These are phyloP conservation scores for Metrosideros polymorpha DNA, from an alignment of 441 rosid species.

Conservation along the genomic window DNA sequence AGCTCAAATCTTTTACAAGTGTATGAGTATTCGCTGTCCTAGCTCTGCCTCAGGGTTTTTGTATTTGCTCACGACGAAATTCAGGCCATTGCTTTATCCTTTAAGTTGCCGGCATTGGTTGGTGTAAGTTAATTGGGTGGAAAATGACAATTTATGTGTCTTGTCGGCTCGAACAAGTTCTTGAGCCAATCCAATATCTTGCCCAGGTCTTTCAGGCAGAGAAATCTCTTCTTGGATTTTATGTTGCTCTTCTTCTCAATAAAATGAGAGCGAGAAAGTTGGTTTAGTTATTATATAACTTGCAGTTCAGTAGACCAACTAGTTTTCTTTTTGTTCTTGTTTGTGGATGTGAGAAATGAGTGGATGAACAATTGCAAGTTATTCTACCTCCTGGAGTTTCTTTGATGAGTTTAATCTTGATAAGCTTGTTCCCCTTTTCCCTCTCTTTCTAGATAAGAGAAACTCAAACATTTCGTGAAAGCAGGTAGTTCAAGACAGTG, in stretches of 20 bases:
- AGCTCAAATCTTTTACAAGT: neutral
- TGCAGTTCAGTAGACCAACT: neutral
- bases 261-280: neutral
- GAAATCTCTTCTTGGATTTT: neutral
- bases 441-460: neutral
- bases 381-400: neutral
- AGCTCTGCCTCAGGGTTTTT: neutral
- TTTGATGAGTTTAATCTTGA: neutral
- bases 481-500: conserved; percentile 73
- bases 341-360: neutral
- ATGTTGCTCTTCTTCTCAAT: neutral
- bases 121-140: neutral
- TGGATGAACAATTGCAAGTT: neutral
- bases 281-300: neutral
- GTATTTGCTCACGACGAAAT: neutral
- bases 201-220: neutral
- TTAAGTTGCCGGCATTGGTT: neutral
- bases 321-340: neutral
- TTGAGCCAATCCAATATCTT: neutral
- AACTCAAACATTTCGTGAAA: conserved; percentile 4
- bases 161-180: neutral
- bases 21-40: neutral
- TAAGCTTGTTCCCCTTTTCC: neutral
- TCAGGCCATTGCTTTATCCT: neutral
- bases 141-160: neutral